Evolutionary conservation across 2,329 filamentous ascomycete species (phyloP).

Genomic region (Plectosphaerella sp.): DNA sequence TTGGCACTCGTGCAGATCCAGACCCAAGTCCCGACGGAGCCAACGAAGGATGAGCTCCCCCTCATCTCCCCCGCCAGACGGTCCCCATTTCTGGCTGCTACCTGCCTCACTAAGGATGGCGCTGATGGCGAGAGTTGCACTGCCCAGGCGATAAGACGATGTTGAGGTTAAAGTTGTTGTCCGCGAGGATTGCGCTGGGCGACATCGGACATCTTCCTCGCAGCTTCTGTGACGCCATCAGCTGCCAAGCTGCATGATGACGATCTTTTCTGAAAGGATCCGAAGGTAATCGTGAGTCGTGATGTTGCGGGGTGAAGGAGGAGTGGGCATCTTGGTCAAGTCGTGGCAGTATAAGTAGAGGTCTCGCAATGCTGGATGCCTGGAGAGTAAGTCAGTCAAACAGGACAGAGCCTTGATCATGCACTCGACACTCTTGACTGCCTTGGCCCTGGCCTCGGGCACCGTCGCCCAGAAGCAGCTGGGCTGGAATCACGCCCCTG

Average conservation of each 20-base stretch:
- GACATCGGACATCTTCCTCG: neutral
- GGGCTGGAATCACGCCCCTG: constrained; percentile 18
- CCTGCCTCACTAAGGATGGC: neutral
- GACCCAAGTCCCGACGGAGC: no score
- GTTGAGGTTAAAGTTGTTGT: no score
- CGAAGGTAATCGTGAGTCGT: neutral
- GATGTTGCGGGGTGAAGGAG: neutral
- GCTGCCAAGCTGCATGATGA: neutral
- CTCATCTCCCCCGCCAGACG: neutral
- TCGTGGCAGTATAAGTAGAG: no score
- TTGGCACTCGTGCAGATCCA: no score
- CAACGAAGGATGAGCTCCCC: neutral
- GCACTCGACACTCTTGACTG: neutral
- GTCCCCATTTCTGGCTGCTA: neutral
- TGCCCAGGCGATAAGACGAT: neutral
- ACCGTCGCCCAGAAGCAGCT: constrained; percentile 12
- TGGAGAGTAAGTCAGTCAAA: no score
- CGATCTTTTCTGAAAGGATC: neutral
- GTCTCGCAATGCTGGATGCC: no score
- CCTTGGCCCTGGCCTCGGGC: constrained; percentile 4
- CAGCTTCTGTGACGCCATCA: neutral
- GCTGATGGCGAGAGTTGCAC: neutral
- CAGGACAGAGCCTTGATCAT: neutral
- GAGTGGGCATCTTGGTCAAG: no score
- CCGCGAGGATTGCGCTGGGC: neutral